Conservation (phyloP, 1,284 basidiomycete species). For the Melampsora larici-populina region DNA sequence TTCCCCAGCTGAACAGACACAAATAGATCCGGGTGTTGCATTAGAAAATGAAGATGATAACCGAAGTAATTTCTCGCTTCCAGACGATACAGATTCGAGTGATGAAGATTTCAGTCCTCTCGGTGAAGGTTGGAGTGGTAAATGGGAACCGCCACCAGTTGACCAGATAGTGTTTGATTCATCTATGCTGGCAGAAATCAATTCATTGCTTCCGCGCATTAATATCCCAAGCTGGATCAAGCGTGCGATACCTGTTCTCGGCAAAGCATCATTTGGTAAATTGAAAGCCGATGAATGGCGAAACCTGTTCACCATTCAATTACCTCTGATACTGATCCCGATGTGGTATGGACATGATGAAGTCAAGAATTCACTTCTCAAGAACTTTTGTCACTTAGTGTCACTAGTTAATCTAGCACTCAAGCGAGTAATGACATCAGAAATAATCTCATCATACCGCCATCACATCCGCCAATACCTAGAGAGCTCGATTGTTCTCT, state of each 20-base stretch:
- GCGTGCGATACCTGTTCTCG: conserved; percentile 17
- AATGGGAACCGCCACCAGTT: background rate
- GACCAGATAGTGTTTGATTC: background rate
- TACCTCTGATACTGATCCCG: too few species aligned
- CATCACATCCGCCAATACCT: conserved; percentile 4
- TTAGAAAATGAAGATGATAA: too few species aligned
- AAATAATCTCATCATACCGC: conserved; percentile 2
- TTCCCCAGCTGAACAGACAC: too few species aligned
- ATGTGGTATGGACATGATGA: background rate
- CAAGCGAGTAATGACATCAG: conserved; percentile 10
- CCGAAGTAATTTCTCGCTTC: too few species aligned
- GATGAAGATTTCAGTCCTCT: background rate
- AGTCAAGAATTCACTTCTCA: background rate
- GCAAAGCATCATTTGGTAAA: conserved; percentile 18
- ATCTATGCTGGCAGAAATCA: background rate
- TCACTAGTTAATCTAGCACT: conserved; percentile 21
- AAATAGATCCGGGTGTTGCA: too few species aligned
- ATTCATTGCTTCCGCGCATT: background rate
- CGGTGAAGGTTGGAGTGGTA: background rate
- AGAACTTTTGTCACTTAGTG: conserved; percentile 6
- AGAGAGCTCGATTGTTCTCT: background rate
- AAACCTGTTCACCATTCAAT: too few species aligned
- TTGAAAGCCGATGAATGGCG: conserved; percentile 43
- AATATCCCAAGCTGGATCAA: conserved; percentile 29
- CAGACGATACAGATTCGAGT: background rate